A percentile compares a stretch with the other conserved stretches of the same genome.
These are phyloP conservation scores for Geotrichum fermentans DNA, from an alignment of 1,139 yeast species.

Conservation along the genomic window DNA sequence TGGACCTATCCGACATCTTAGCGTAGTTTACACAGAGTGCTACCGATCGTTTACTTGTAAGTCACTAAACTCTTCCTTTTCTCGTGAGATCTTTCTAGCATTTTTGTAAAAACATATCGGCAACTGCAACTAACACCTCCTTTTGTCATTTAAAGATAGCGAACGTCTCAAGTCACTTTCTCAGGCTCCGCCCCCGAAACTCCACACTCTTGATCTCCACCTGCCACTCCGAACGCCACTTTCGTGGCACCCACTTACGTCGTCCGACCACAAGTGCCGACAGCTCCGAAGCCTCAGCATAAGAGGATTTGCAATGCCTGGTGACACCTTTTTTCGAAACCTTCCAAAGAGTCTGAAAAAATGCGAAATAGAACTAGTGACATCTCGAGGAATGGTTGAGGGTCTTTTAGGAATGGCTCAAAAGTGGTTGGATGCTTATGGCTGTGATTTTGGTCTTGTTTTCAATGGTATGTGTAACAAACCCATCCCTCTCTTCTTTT, in stretches of 20 bases:
- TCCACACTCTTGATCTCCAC: slow-evolving; percentile 22
- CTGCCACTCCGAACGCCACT: slow-evolving; percentile 21
- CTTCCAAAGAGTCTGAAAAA: slow-evolving; percentile 22
- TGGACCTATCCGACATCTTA: slow-evolving; percentile 23
- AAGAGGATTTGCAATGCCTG: slow-evolving; percentile 27
- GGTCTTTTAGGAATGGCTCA: neutral
- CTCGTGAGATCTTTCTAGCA: too few relatives aligned
- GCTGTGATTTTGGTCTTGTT: neutral
- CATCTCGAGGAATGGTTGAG: neutral
- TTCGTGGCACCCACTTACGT: slow-evolving; percentile 25
- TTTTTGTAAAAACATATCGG: too few relatives aligned
- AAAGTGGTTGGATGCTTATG: neutral
- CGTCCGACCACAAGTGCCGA: slow-evolving; percentile 20
- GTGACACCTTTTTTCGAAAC: slow-evolving; percentile 22
- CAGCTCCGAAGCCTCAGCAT: slow-evolving; percentile 22
- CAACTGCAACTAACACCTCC: too few relatives aligned
- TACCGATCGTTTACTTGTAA: slow-evolving; percentile 22
- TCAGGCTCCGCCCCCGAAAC: slow-evolving; percentile 25
- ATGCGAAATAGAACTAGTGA: slow-evolving; percentile 21
- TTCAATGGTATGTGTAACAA: slow-evolving; percentile 13
- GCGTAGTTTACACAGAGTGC: slow-evolving; percentile 23
- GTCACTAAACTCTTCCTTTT: too few relatives aligned
- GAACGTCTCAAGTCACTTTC: slow-evolving; percentile 26
- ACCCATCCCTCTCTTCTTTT: too few relatives aligned
- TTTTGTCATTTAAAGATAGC: neutral